Evolutionary conservation across 2,329 filamentous ascomycete species (phyloP), one percentile per base, ranked within the genome.

Genomic region (Tolypocladium endophyticum): DNA sequence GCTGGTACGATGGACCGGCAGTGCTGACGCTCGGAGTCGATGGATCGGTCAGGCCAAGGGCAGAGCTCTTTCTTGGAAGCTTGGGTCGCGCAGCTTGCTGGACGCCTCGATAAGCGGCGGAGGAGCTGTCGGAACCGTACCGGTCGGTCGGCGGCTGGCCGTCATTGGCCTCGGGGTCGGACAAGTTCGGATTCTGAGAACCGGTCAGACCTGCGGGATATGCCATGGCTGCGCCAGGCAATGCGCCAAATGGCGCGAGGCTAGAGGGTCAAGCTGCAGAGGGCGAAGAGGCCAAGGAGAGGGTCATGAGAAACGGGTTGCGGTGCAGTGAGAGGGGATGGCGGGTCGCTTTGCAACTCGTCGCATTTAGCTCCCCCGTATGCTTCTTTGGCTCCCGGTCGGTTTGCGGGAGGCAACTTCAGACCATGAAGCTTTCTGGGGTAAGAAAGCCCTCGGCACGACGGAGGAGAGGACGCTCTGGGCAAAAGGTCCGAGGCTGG

Each of bases 91-190:
- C 74, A 52, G 78, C 74, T 65, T 76, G 81, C 66, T 75, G 78
- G 63, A 82, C 73, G 62, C 78, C 79, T 63, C 79, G 78, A 67
- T 81, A 81, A 64, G 81, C 78, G 64, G 78, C 78, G 54, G 79
- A 77, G 58, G 83, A 67, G 61, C 81, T 70, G 58, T 82, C 79
- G 62, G 79, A 74, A 28, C 77, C 65, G 66, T 68, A 69, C 56
- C 63, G 72, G 61, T 65, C 70, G 62, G 67, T 66, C 64, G 67
- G 62, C 56, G 62, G 61, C 52, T 58, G 64, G 58, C 69, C 71
- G 38, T 76, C 71, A 64, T 81, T 78, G 64, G 72, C 68, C 60
- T 78, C 74, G 61, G 75, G 74, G 61, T 81, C 79, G 65, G 77
- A 76, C 64, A 75, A 73, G 59, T n/a, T n/a, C n/a, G 60, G 59